These are phyloP conservation scores for Akanthomyces uredinophilus DNA, from an alignment of 2,329 filamentous ascomycete species.

Conservation along the genomic window DNA sequence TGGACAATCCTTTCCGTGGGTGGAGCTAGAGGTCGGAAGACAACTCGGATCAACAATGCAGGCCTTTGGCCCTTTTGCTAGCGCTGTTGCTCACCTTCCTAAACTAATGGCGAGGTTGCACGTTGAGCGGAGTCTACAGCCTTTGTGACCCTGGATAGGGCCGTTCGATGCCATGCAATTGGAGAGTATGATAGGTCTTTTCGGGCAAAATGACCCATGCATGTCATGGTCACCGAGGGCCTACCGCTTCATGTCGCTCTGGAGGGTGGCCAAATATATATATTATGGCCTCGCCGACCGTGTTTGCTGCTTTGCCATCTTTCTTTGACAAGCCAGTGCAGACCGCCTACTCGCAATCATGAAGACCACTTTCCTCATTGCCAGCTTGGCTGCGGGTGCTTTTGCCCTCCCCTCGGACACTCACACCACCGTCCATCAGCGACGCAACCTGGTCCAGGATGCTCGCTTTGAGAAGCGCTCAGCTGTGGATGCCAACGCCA, in stretches of 20 bases:
- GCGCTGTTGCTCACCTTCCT: conserved; percentile 11
- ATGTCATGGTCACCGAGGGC: background rate
- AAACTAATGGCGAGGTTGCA: conserved; percentile 3
- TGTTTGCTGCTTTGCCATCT: background rate
- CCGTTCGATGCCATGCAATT: background rate
- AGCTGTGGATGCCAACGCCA: conserved; percentile 17
- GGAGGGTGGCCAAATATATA: background rate
- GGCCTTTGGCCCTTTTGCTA: conserved; percentile 6
- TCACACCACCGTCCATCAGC: conserved; percentile 31
- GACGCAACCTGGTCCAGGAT: conserved; percentile 18
- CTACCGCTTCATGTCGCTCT: background rate
- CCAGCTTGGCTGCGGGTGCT: conserved; percentile 18
- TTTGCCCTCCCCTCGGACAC: conserved; percentile 17
- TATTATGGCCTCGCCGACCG: background rate
- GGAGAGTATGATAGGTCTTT: background rate
- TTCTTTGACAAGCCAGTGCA: background rate
- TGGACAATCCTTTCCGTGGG: background rate
- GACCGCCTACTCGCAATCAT: conserved; percentile 13
- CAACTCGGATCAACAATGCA: conserved; percentile 6
- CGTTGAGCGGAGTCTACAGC: background rate
- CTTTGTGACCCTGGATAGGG: background rate
- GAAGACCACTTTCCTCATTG: conserved; percentile 20
- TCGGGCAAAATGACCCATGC: background rate
- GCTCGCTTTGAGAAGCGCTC: conserved; percentile 24
- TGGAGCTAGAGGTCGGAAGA: background rate